Evolutionary conservation across 345 rosid genomes (phyloP), one percentile per base, ranked within the genome.

Genomic region (Hibiscus tridactylites): DNA sequence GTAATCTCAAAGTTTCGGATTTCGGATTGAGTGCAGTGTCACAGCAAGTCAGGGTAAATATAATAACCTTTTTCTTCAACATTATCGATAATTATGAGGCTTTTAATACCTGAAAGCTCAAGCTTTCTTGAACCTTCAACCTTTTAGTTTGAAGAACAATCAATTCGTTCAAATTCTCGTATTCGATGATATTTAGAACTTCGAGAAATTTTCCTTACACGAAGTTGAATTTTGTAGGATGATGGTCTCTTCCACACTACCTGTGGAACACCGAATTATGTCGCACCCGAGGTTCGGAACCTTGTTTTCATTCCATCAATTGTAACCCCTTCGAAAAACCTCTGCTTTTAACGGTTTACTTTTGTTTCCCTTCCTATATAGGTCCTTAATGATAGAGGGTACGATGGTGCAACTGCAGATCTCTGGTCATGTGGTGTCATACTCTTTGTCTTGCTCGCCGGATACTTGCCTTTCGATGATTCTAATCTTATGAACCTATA

Each of bases 381-480:
- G 99, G 99, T 95, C 77, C 94, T 95, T 39, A 87, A 90, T 74
- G 99, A 92, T 73, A 79, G 88, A 86, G 97, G 99, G 71, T 95
- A 95, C 5, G 97, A 95, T 74, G 99, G 99, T 59, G 90, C 97
- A 69, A 92, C 94, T 0, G 99, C 99, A 5, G 99, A 95, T 73
- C 66, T 95, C 83, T 95, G 99, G 97, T 95, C 99, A 37, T 92
- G 99, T 70, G 99, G 97, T 73, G 99, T 95, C 71, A 85, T 95
- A 76, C 97, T 95, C 74, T 95, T 89, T 87, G 96, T 95, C 44
- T 77, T 95, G 85, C 94, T 95, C 73, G 97, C 97, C 70, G 97
- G 99, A 75, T 92, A 95, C 86, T 95, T 95, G 87, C 99, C 99
- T 85, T 95, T 95, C 15, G 99, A 95, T 81, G 99, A 95, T 85